phyloP scores from a whole-genome alignment of 1,284 basidiomycete species.

The Polyporus tsugae region DNA sequence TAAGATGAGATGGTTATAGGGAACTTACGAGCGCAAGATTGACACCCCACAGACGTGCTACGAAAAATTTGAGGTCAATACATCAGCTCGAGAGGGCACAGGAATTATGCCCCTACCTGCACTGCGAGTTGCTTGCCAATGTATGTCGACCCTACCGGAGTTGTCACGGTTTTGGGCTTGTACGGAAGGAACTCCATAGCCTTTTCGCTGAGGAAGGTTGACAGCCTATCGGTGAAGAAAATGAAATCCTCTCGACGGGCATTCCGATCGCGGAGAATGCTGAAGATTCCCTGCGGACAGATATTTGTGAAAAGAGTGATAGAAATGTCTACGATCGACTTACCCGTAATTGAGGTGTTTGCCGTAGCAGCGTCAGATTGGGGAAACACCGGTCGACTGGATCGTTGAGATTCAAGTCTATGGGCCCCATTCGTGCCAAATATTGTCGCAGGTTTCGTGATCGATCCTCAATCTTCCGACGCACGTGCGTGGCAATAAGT shows the following conservation, averaged over 20 bases:
- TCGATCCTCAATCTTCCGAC: constrained; percentile 84
- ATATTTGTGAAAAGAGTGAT: neutral
- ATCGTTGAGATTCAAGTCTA: constrained; percentile 26
- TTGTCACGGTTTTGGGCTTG: constrained; percentile 66
- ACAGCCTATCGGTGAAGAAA: constrained; percentile 87
- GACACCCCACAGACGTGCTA: constrained; percentile 85
- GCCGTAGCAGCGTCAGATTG: constrained; percentile 75
- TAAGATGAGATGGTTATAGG: neutral
- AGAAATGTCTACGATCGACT: constrained; percentile 19
- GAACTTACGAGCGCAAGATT: constrained; percentile 79
- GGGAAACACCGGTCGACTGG: constrained; percentile 55
- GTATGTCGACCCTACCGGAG: constrained; percentile 68
- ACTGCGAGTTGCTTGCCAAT: constrained; percentile 72
- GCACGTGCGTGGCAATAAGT: constrained; percentile 91
- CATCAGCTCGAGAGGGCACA: constrained; percentile 8
- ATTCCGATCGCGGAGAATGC: constrained; percentile 78
- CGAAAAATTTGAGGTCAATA: neutral
- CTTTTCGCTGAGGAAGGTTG: constrained; percentile 86
- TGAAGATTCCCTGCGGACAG: constrained; percentile 80
- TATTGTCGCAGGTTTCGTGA: constrained; percentile 78
- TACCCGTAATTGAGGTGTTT: constrained; percentile 86
- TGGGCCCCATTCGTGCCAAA: constrained; percentile 57
- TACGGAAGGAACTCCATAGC: constrained; percentile 87
- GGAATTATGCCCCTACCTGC: constrained; percentile 46
- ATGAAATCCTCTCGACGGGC: constrained; percentile 88